A percentile compares a stretch with the other conserved stretches of the same genome.
phyloP scores from a whole-genome alignment of 2,329 filamentous ascomycete genomes.

The Magnaporthales sp. region DNA sequence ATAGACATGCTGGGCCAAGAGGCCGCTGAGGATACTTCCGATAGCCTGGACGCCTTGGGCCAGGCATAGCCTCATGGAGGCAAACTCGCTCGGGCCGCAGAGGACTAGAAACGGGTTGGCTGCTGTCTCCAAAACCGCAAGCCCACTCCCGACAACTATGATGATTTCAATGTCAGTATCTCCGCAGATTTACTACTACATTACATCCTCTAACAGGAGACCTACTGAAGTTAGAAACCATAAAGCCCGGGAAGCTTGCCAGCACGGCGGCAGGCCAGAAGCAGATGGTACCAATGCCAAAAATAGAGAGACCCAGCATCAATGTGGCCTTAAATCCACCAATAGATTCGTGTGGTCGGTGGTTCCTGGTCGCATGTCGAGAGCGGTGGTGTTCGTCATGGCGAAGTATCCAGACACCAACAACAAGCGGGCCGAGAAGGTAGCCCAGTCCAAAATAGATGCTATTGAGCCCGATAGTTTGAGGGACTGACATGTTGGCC shows the following conservation, averaged over 20 bases:
- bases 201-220: background rate
- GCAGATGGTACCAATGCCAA: slow-evolving; percentile 70
- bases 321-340: slow-evolving; percentile 74
- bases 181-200: background rate
- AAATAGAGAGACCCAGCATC: slow-evolving; percentile 67
- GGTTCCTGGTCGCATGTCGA: slow-evolving; percentile 15
- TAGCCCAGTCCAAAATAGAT: slow-evolving; percentile 66
- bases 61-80: slow-evolving; percentile 65
- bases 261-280: slow-evolving; percentile 78
- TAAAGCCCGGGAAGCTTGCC: slow-evolving; percentile 68
- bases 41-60: slow-evolving; percentile 72
- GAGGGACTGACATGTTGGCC: slow-evolving; percentile 48
- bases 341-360: slow-evolving; percentile 23
- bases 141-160: slow-evolving; percentile 62
- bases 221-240: slow-evolving; percentile 51
- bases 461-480: slow-evolving; percentile 59
- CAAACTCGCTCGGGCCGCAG: slow-evolving; percentile 65
- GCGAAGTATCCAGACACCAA: slow-evolving; percentile 63
- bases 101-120: slow-evolving; percentile 68
- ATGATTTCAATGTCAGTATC: background rate
- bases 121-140: slow-evolving; percentile 70
- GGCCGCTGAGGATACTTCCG: slow-evolving; percentile 61
- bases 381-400: slow-evolving; percentile 53
- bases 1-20: slow-evolving; percentile 67
- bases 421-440: slow-evolving; percentile 58